Evolutionary conservation across 148 eudicot genomes (phyloP).

Genomic region (Diospyros kaki): DNA sequence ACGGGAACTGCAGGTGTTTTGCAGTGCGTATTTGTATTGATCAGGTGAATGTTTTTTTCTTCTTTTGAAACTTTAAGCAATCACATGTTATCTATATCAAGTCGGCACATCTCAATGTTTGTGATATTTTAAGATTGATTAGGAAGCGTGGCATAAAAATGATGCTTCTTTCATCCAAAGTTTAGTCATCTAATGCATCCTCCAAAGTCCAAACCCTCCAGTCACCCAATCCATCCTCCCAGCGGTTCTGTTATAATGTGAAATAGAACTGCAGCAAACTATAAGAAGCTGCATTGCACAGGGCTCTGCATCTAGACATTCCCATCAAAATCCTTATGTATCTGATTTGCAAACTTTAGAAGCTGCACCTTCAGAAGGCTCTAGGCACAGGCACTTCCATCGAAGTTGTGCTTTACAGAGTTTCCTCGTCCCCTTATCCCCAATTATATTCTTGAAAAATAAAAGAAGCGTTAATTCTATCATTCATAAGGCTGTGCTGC

Average conservation of each 20-base stretch:
- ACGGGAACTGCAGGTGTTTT: constrained; percentile 93
- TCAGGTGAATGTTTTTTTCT: constrained; percentile 44
- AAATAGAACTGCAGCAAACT: too few species aligned
- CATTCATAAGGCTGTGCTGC: not conserved
- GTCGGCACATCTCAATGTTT: too few species aligned
- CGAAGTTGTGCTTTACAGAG: not conserved
- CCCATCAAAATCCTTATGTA: too few species aligned
- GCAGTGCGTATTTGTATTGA: constrained; percentile 83
- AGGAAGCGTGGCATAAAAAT: not conserved
- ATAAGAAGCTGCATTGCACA: not conserved
- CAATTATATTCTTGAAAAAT: not conserved
- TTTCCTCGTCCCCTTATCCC: not conserved
- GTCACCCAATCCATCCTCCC: not conserved
- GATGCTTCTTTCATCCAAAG: not conserved
- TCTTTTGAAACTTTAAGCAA: not conserved
- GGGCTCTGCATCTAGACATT: not conserved
- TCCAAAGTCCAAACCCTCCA: not conserved
- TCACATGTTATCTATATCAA: too few species aligned
- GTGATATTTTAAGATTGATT: too few species aligned
- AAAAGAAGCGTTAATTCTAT: not conserved
- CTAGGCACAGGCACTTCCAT: not conserved
- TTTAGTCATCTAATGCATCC: too few species aligned
- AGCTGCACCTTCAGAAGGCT: too few species aligned
- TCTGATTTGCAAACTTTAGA: too few species aligned
- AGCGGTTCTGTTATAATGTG: not conserved